Evolutionary conservation across 306 rosid species (phyloP).

Genomic region (Prunus kanzakura): DNA sequence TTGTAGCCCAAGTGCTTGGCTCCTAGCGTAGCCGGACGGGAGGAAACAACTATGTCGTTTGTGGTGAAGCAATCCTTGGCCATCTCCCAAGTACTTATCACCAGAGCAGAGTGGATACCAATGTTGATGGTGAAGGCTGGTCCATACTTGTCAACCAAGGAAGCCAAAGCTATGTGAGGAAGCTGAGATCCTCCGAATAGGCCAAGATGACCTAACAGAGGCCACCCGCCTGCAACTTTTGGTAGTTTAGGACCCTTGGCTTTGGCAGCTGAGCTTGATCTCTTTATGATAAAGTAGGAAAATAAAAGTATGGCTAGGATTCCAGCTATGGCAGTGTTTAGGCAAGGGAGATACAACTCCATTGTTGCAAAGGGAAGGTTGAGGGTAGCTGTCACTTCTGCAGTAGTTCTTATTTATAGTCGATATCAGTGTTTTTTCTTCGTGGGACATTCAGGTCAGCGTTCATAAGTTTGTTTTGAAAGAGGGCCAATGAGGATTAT

Average conservation of each 20-base stretch:
- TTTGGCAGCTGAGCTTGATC: not conserved
- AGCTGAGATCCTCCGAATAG: constrained; percentile 33
- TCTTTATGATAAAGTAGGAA: constrained; percentile 1
- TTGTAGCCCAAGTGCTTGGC: constrained; percentile 28
- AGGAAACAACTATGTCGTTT: constrained; percentile 27
- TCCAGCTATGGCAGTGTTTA: not conserved
- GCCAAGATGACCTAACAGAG: constrained; percentile 58
- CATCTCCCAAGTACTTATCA: constrained; percentile 30
- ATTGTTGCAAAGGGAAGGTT: not conserved
- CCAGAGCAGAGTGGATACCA: constrained; percentile 29
- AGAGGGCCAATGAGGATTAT: too few species aligned
- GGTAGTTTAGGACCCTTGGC: constrained; percentile 26
- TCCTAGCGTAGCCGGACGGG: constrained; percentile 21
- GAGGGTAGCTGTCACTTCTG: not conserved
- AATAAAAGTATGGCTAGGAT: constrained; percentile 18
- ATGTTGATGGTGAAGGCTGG: constrained; percentile 30
- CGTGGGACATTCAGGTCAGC: too few species aligned
- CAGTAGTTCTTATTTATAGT: not conserved
- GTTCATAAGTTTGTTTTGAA: too few species aligned
- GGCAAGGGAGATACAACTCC: constrained; percentile 5
- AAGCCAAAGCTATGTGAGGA: constrained; percentile 40
- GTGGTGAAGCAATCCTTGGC: constrained; percentile 49
- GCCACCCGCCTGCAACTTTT: constrained; percentile 58
- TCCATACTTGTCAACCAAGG: constrained; percentile 41
- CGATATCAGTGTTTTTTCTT: too few species aligned